Evolutionary conservation across 2,329 filamentous ascomycete species (phyloP).

Genomic region (Alternaria arborescens): DNA sequence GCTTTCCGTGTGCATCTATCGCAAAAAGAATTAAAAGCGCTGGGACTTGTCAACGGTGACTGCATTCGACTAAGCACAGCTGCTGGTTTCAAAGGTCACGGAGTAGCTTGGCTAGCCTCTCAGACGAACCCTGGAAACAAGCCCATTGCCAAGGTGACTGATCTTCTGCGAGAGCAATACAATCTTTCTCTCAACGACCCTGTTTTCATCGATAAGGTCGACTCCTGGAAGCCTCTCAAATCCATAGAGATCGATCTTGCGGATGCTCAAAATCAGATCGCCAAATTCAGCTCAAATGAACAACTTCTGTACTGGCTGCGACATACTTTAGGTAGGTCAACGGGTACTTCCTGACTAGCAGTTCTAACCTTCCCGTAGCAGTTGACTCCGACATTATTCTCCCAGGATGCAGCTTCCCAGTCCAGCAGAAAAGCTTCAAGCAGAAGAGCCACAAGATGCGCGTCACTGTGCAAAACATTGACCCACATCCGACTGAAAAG

Average conservation of each 20-base stretch:
- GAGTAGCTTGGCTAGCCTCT: slow-evolving; percentile 69
- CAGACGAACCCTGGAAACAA: slow-evolving; percentile 53
- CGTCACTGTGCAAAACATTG: slow-evolving; percentile 69
- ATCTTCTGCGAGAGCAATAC: slow-evolving; percentile 75
- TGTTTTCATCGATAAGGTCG: slow-evolving; percentile 66
- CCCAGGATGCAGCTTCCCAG: slow-evolving; percentile 75
- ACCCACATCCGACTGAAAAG: slow-evolving; percentile 41
- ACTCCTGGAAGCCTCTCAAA: slow-evolving; percentile 40
- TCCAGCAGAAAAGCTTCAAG: slow-evolving; percentile 55
- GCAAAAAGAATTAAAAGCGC: slow-evolving; percentile 62
- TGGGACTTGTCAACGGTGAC: slow-evolving; percentile 67
- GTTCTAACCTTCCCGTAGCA: slow-evolving; percentile 51
- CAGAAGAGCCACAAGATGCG: slow-evolving; percentile 60
- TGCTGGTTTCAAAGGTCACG: slow-evolving; percentile 59
- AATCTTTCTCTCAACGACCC: slow-evolving; percentile 68
- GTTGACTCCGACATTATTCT: slow-evolving; percentile 71
- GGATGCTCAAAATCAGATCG: slow-evolving; percentile 26
- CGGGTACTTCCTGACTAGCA: background rate
- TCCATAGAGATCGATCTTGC: slow-evolving; percentile 38
- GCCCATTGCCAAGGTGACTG: slow-evolving; percentile 68
- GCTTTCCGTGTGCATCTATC: slow-evolving; percentile 68
- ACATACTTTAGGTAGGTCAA: slow-evolving; percentile 42
- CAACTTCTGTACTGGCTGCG: slow-evolving; percentile 44
- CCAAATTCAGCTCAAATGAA: slow-evolving; percentile 35
- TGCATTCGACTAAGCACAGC: slow-evolving; percentile 61